phyloP scores from a whole-genome alignment of 192 early-diverging fungal species.

The Dissophora globulifera region DNA sequence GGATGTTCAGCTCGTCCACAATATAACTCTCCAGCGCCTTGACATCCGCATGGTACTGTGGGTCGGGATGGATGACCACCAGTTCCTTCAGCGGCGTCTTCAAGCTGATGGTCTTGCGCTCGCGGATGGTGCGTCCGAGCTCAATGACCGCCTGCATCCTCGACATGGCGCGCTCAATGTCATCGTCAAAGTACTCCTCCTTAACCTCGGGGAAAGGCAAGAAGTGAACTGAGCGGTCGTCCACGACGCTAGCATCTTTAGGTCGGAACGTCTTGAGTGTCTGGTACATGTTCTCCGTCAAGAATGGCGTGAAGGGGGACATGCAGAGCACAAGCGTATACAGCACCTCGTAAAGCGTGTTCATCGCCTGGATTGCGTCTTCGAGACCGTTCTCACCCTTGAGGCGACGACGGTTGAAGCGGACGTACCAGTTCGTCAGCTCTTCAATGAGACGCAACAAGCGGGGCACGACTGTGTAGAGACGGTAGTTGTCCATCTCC shows the following conservation, averaged over 20 bases:
- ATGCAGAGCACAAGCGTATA: slow-evolving; percentile 90
- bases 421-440: slow-evolving; percentile 99
- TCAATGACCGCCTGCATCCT: slow-evolving; percentile 99
- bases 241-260: slow-evolving; percentile 61
- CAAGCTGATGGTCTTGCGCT: slow-evolving; percentile 90
- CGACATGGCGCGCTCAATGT: slow-evolving; percentile 93
- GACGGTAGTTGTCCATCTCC: slow-evolving; percentile 95
- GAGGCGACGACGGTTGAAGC: slow-evolving; percentile 96
- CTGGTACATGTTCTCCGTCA: slow-evolving; percentile 98
- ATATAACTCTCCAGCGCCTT: slow-evolving; percentile 88
- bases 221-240: slow-evolving; percentile 94
- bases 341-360: slow-evolving; percentile 96
- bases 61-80: slow-evolving; percentile 89
- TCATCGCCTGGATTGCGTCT: slow-evolving; percentile 87
- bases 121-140: slow-evolving; percentile 89
- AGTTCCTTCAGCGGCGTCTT: slow-evolving; percentile 96
- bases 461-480: slow-evolving; percentile 98
- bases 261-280: slow-evolving; percentile 84
- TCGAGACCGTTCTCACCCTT: slow-evolving; percentile 95
- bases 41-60: slow-evolving; percentile 90
- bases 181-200: slow-evolving; percentile 94
- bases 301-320: slow-evolving; percentile 97
- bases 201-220: slow-evolving; percentile 93
- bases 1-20: slow-evolving; percentile 92
- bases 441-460: slow-evolving; percentile 90